Conservation (phyloP, 306 rosid species). For the Argentina anserina region DNA sequence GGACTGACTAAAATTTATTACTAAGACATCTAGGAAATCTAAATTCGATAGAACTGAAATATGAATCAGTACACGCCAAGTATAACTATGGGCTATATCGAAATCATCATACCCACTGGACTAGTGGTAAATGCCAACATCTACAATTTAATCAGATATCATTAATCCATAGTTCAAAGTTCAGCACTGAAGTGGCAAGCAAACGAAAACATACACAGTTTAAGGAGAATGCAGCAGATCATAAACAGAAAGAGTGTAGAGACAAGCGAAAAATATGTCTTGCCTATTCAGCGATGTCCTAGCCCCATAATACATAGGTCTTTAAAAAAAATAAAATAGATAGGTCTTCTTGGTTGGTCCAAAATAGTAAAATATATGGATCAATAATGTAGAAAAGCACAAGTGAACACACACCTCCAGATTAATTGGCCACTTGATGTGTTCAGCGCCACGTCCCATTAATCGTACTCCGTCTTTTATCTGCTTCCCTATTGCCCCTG, state of each 20-base stretch:
- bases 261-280: slow-evolving; percentile 6
- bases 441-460: slow-evolving; percentile 96
- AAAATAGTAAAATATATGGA: neutral
- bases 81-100: neutral
- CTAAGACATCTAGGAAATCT: neutral
- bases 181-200: neutral
- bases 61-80: neutral
- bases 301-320: slow-evolving; percentile 6
- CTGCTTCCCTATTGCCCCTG: slow-evolving; percentile 88
- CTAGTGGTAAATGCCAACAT: neutral
- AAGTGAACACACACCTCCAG: slow-evolving; percentile 59
- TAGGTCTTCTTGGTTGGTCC: neutral
- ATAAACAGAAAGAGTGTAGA: slow-evolving; percentile 6
- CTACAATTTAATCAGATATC: neutral
- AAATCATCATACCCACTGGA: neutral
- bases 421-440: slow-evolving; percentile 87
- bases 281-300: too few relatives aligned
- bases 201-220: slow-evolving; percentile 1
- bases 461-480: slow-evolving; percentile 85
- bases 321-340: too few relatives aligned
- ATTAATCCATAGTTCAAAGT: neutral
- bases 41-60: neutral
- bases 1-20: neutral
- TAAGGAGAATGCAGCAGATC: slow-evolving; percentile 6
- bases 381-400: slow-evolving; percentile 2